These are phyloP conservation scores for Syzygium jambos DNA, from an alignment of 345 rosid species.

Conservation along the genomic window DNA sequence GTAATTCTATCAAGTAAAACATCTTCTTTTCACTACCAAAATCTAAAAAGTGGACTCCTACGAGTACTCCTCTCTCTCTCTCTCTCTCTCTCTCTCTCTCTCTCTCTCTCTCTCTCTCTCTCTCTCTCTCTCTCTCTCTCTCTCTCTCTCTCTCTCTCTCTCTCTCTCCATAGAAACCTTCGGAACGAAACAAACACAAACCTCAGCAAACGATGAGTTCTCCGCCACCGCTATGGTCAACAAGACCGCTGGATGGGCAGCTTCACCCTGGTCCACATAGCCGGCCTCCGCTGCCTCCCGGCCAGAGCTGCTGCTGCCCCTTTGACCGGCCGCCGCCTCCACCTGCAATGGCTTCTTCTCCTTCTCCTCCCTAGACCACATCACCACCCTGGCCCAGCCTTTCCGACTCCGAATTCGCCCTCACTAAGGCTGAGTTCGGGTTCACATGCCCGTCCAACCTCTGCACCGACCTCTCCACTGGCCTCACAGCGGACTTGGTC, in stretches of 20 bases:
- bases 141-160: neutral
- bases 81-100: neutral
- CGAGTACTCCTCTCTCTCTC: neutral
- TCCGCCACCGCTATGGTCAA: constrained; percentile 45
- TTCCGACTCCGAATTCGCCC: constrained; percentile 69
- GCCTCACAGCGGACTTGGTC: neutral
- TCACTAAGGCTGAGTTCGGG: constrained; percentile 80
- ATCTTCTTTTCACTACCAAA: neutral
- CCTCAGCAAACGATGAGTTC: neutral
- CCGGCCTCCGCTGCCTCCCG: constrained; percentile 80
- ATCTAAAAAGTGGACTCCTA: neutral
- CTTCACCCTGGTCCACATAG: constrained; percentile 75
- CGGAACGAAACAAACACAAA: neutral
- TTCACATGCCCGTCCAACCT: constrained; percentile 43
- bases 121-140: neutral
- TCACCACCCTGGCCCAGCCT: constrained; percentile 65
- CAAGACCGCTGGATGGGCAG: constrained; percentile 88
- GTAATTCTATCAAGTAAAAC: neutral
- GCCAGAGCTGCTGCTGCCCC: constrained; percentile 62
- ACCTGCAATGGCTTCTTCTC: constrained; percentile 54
- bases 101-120: too few species aligned
- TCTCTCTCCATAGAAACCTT: too few species aligned
- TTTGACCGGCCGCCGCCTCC: constrained; percentile 39
- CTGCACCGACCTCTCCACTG: constrained; percentile 36
- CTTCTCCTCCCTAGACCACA: constrained; percentile 57